Conservation (phyloP, 176 grass and related monocot genomes). For the Areca catechu region DNA sequence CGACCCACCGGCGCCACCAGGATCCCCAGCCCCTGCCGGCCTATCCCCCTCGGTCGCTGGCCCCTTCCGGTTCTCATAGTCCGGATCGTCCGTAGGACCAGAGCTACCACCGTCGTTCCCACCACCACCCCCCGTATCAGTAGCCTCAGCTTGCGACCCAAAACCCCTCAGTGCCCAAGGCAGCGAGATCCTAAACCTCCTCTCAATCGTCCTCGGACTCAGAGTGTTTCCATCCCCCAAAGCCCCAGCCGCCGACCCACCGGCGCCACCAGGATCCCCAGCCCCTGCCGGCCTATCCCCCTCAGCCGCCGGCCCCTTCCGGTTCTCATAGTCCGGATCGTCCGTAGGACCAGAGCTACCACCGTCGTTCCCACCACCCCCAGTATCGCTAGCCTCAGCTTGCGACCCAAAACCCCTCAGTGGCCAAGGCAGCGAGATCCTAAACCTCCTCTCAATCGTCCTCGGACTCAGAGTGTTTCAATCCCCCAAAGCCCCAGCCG, state of each 20-base stretch:
- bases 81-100: slow-evolving; percentile 59
- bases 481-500: slow-evolving; percentile 15
- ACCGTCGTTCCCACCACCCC: slow-evolving; percentile 29
- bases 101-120: slow-evolving; percentile 23
- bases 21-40: not conserved
- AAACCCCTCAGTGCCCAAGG: slow-evolving; percentile 60
- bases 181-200: slow-evolving; percentile 54
- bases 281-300: not conserved
- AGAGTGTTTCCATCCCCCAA: slow-evolving; percentile 13
- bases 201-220: slow-evolving; percentile 31
- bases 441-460: slow-evolving; percentile 54
- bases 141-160: slow-evolving; percentile 40
- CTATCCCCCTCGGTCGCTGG: not conserved
- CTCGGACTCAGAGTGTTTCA: slow-evolving; percentile 20
- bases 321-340: slow-evolving; percentile 68
- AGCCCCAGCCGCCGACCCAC: slow-evolving; percentile 11
- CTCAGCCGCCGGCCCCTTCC: slow-evolving; percentile 16
- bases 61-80: slow-evolving; percentile 54
- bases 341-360: slow-evolving; percentile 43
- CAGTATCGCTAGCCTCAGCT: slow-evolving; percentile 35
- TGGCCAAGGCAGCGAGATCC: slow-evolving; percentile 52
- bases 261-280: not conserved
- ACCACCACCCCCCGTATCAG: slow-evolving; percentile 32
- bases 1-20: not conserved
- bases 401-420: slow-evolving; percentile 44